phyloP scores from a whole-genome alignment of 441 rosid species.

The Euphorbia schlechtendalii region DNA sequence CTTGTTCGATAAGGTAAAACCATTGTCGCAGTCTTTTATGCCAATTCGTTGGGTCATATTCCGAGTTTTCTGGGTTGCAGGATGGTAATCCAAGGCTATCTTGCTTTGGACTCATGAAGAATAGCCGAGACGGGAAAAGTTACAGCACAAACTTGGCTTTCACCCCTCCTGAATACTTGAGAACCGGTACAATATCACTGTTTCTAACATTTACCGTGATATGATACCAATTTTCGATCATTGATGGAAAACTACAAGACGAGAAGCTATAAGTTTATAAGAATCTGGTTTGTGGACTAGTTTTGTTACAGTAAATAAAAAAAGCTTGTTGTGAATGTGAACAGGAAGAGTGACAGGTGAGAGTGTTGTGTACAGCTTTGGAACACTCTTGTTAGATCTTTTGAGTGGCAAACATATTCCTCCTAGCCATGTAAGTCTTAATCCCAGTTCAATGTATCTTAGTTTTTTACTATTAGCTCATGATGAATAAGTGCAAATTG shows the following conservation, averaged over 20 bases:
- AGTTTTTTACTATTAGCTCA: too few relatives aligned
- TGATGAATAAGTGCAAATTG: too few relatives aligned
- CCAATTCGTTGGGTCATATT: slow-evolving; percentile 12
- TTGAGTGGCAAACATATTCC: too few relatives aligned
- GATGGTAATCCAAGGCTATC: slow-evolving; percentile 90
- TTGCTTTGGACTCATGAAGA: slow-evolving; percentile 97
- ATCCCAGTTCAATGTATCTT: background rate
- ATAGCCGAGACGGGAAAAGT: slow-evolving; percentile 94
- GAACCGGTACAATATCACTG: slow-evolving; percentile 55
- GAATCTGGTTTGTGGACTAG: too few relatives aligned
- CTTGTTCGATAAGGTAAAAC: slow-evolving; percentile 73
- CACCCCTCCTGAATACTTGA: slow-evolving; percentile 94
- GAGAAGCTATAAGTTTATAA: too few relatives aligned
- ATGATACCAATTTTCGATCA: too few relatives aligned
- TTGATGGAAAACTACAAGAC: too few relatives aligned
- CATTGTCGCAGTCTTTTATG: background rate
- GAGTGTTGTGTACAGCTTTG: slow-evolving; percentile 95
- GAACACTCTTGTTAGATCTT: slow-evolving; percentile 89
- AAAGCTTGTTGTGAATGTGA: too few relatives aligned
- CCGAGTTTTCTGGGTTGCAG: slow-evolving; percentile 34
- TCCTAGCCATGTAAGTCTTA: slow-evolving; percentile 75
- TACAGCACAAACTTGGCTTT: slow-evolving; percentile 95
- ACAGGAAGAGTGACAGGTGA: slow-evolving; percentile 89
- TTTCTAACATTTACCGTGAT: background rate
- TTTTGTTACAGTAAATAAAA: too few relatives aligned